Percentiles rank a stretch among this genome's conserved stretches.
These are phyloP conservation scores for Colletotrichum sp. DNA, from an alignment of 2,329 filamentous ascomycete species.

Conservation along the genomic window DNA sequence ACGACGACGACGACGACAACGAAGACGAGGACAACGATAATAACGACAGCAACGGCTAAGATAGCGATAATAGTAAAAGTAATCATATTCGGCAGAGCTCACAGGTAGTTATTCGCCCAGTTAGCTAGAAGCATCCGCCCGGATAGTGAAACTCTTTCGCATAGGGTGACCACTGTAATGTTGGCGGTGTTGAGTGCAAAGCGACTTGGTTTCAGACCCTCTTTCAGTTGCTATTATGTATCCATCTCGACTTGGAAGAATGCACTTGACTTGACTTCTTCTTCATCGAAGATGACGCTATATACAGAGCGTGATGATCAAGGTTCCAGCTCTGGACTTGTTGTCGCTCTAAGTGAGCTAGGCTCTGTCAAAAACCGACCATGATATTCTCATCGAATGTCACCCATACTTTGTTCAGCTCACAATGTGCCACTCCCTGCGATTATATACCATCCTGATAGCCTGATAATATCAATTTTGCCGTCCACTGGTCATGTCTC, in stretches of 20 bases:
- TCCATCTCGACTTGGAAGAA: not conserved
- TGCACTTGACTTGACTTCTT: accelerated
- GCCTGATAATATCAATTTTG: not conserved
- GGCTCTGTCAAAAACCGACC: accelerated
- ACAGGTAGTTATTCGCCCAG: too few species aligned
- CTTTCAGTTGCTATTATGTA: not conserved
- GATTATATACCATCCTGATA: not conserved
- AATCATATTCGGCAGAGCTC: too few species aligned
- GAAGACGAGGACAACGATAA: too few species aligned
- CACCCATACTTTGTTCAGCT: not conserved
- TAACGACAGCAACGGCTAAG: too few species aligned
- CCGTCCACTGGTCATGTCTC: not conserved
- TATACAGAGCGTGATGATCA: not conserved
- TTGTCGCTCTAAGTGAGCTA: not conserved
- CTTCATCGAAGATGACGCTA: not conserved
- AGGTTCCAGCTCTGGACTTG: not conserved
- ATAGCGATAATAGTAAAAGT: too few species aligned
- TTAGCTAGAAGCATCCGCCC: too few species aligned
- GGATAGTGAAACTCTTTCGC: too few species aligned
- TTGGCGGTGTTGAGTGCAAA: not conserved
- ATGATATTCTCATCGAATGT: not conserved
- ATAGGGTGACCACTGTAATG: not conserved
- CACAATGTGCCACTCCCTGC: not conserved
- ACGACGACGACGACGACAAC: too few species aligned
- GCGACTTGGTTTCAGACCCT: not conserved